Percentiles rank a stretch among this genome's conserved stretches.
Evolutionary conservation across 2,329 filamentous ascomycete genomes (phyloP).

Genomic region (Aureobasidium sp.): DNA sequence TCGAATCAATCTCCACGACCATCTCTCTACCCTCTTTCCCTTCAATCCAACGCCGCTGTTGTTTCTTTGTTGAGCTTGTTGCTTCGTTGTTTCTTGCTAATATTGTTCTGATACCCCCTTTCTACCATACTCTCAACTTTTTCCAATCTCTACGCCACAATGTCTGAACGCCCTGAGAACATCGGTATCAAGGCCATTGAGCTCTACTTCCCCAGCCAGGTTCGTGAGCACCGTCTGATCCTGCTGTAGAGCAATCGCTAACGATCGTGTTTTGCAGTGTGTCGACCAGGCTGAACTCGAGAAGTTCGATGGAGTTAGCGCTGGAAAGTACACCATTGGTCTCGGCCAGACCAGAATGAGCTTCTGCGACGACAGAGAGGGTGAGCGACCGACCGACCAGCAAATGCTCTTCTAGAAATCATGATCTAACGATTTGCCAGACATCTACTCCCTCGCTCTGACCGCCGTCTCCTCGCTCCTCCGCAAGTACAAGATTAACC

Average conservation of each 20-base stretch:
- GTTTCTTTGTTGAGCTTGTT: slow-evolving; percentile 14
- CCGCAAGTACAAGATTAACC: slow-evolving; percentile 47
- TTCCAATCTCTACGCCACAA: slow-evolving; percentile 21
- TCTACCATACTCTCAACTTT: neutral
- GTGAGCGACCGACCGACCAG: slow-evolving; percentile 24
- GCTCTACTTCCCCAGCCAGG: slow-evolving; percentile 49
- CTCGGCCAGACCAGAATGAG: slow-evolving; percentile 50
- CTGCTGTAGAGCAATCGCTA: neutral
- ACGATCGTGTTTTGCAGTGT: slow-evolving; percentile 34
- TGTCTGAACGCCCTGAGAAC: slow-evolving; percentile 43
- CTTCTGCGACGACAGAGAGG: slow-evolving; percentile 50
- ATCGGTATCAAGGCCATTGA: slow-evolving; percentile 50
- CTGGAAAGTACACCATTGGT: slow-evolving; percentile 49
- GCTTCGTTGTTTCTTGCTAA: slow-evolving; percentile 4
- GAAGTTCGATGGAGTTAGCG: slow-evolving; percentile 48
- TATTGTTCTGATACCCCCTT: slow-evolving; percentile 11
- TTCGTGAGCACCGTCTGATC: slow-evolving; percentile 26
- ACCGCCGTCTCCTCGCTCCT: slow-evolving; percentile 46
- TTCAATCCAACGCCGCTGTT: neutral
- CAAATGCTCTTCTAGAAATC: slow-evolving; percentile 1
- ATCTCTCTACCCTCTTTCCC: neutral
- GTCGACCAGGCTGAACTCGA: slow-evolving; percentile 49
- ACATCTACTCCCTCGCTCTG: slow-evolving; percentile 49
- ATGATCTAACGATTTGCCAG: slow-evolving; percentile 25
- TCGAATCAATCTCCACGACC: slow-evolving; percentile 7